These are phyloP conservation scores for Plasmodium relictum DNA, from an alignment of 169 alveolate genomes.

Conservation along the genomic window DNA sequence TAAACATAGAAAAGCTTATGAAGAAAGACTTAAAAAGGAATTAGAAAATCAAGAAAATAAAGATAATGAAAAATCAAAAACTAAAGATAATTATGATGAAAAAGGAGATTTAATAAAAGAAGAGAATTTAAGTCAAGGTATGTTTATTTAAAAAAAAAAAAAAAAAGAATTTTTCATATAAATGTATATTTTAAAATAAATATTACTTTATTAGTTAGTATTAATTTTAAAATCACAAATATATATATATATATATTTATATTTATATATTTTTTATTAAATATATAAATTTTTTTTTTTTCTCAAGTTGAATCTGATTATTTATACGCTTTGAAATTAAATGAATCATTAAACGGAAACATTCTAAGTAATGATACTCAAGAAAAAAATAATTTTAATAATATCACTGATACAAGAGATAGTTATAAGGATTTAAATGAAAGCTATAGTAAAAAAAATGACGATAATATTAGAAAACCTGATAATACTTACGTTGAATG, in stretches of 20 bases:
- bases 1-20: constrained; percentile 74
- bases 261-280: background rate
- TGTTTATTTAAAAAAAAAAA: background rate
- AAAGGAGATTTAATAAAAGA: background rate
- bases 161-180: background rate
- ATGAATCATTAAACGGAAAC: constrained; percentile 36
- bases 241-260: background rate
- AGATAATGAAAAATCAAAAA: background rate
- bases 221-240: background rate
- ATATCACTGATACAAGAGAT: background rate
- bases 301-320: constrained; percentile 47
- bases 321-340: constrained; percentile 51
- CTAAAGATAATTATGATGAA: constrained; percentile 6
- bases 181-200: background rate
- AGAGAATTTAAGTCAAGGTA: constrained; percentile 17
- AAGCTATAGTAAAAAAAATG: background rate
- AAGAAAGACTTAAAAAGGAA: constrained; percentile 47
- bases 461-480: constrained; percentile 34
- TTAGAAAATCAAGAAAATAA: constrained; percentile 12
- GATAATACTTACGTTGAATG: constrained; percentile 63
- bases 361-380: background rate
- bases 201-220: background rate
- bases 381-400: background rate
- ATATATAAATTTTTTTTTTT: background rate
- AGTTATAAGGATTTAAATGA: background rate